Evolutionary conservation across 2,329 filamentous ascomycete genomes (phyloP).

Genomic region (Cladophialophora exuberans): DNA sequence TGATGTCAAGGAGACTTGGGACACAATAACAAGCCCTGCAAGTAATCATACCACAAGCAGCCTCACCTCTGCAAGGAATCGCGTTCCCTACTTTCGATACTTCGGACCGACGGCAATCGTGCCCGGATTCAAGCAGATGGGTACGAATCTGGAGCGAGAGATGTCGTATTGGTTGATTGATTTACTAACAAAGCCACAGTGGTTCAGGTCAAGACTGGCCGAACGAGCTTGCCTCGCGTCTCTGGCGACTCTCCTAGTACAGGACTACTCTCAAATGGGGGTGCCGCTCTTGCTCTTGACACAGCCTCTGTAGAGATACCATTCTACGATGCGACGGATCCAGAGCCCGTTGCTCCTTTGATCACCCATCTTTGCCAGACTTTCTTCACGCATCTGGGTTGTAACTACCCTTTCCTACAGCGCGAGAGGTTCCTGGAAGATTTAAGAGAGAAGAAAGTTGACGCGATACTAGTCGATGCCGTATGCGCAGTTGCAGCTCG

Average conservation of each 20-base stretch:
- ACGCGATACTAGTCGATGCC: constrained; percentile 83
- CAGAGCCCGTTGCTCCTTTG: constrained; percentile 70
- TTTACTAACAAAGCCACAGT: too few species aligned
- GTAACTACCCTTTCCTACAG: constrained; percentile 82
- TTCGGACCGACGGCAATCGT: constrained; percentile 91
- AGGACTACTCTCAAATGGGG: constrained; percentile 16
- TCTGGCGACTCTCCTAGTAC: constrained; percentile 26
- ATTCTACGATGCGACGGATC: constrained; percentile 74
- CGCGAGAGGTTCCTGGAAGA: constrained; percentile 73
- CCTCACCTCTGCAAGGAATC: constrained; percentile 57
- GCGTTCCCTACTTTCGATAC: constrained; percentile 87
- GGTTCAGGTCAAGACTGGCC: constrained; percentile 29
- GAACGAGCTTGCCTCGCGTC: constrained; percentile 19
- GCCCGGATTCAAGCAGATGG: constrained; percentile 88
- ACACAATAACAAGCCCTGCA: constrained; percentile 37
- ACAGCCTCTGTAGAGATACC: constrained; percentile 52
- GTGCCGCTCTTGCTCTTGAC: constrained; percentile 10
- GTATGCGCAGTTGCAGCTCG: constrained; percentile 81
- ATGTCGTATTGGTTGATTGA: too few species aligned
- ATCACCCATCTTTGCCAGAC: constrained; percentile 77
- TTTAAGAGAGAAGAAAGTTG: constrained; percentile 77
- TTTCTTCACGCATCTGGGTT: constrained; percentile 81
- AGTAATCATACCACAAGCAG: constrained; percentile 37
- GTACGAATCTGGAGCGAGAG: too few species aligned
- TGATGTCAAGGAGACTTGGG: too few species aligned